These are phyloP conservation scores for Nepenthes gracilis DNA, from an alignment of 148 eudicot genomes.

Conservation along the genomic window DNA sequence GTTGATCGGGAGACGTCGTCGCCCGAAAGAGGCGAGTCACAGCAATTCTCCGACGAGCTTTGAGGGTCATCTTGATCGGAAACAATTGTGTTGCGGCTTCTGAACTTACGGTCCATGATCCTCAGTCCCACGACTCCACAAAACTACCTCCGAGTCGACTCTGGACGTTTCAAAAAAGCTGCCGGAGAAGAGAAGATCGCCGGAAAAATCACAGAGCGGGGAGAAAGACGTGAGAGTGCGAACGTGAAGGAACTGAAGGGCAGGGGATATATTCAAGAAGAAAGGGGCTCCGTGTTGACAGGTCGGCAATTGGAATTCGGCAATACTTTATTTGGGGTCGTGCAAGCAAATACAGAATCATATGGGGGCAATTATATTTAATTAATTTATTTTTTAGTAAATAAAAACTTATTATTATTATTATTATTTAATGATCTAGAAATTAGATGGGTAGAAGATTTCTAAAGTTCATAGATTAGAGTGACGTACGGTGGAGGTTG, in stretches of 20 bases:
- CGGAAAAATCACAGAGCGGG: background rate
- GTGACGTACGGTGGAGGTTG: too few relatives aligned
- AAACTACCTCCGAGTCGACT: background rate
- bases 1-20: slow-evolving; percentile 35
- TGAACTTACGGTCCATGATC: slow-evolving; percentile 18
- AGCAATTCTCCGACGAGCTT: slow-evolving; percentile 56
- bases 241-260: background rate
- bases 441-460: too few relatives aligned
- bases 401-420: too few relatives aligned
- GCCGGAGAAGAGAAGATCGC: background rate
- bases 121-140: background rate
- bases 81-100: slow-evolving; percentile 13
- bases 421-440: too few relatives aligned
- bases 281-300: slow-evolving; percentile 19
- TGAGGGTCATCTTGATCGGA: slow-evolving; percentile 55
- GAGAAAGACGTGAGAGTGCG: background rate
- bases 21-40: slow-evolving; percentile 49
- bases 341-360: slow-evolving; percentile 5
- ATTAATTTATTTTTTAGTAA: too few relatives aligned
- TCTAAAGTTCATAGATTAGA: too few relatives aligned
- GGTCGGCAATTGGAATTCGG: slow-evolving; percentile 2
- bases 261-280: slow-evolving; percentile 7
- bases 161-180: background rate
- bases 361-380: background rate
- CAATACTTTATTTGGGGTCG: background rate